Evolutionary conservation across 2,329 filamentous ascomycete species (phyloP).

Genomic region (Coniochaeta ligniaria): DNA sequence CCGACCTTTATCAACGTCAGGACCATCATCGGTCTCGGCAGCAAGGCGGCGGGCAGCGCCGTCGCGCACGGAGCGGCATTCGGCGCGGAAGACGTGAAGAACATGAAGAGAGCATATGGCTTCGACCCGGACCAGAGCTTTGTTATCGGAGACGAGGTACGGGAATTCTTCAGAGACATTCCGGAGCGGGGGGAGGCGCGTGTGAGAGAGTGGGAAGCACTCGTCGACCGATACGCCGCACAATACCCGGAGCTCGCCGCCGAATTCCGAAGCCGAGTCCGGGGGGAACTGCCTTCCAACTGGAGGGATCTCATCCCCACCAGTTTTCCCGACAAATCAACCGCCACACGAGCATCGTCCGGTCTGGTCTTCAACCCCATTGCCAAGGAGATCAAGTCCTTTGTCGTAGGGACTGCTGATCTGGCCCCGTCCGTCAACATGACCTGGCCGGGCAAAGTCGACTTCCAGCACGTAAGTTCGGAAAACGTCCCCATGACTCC

Average conservation of each 20-base stretch:
- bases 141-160: slow-evolving; percentile 34
- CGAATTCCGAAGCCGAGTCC: slow-evolving; percentile 39
- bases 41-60: slow-evolving; percentile 35
- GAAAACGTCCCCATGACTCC: no score
- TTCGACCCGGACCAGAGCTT: slow-evolving; percentile 42
- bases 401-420: slow-evolving; percentile 41
- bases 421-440: slow-evolving; percentile 40
- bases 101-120: slow-evolving; percentile 44
- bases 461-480: slow-evolving; percentile 42
- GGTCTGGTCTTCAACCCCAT: slow-evolving; percentile 41
- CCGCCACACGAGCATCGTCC: slow-evolving; percentile 38
- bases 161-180: slow-evolving; percentile 44
- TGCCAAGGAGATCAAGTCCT: slow-evolving; percentile 27
- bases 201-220: slow-evolving; percentile 39
- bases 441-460: slow-evolving; percentile 40
- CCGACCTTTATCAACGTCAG: slow-evolving; percentile 51
- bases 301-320: slow-evolving; percentile 44
- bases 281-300: slow-evolving; percentile 37
- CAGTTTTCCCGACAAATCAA: slow-evolving; percentile 39
- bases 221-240: slow-evolving; percentile 14
- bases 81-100: slow-evolving; percentile 41
- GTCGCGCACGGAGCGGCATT: slow-evolving; percentile 52
- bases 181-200: slow-evolving; percentile 34
- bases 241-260: slow-evolving; percentile 16
- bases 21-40: slow-evolving; percentile 47